A percentile compares a stretch with the other conserved stretches of the same genome.
These are phyloP conservation scores for Penicillium manginii DNA, from an alignment of 495 filamentous ascomycete genomes.

Conservation along the genomic window DNA sequence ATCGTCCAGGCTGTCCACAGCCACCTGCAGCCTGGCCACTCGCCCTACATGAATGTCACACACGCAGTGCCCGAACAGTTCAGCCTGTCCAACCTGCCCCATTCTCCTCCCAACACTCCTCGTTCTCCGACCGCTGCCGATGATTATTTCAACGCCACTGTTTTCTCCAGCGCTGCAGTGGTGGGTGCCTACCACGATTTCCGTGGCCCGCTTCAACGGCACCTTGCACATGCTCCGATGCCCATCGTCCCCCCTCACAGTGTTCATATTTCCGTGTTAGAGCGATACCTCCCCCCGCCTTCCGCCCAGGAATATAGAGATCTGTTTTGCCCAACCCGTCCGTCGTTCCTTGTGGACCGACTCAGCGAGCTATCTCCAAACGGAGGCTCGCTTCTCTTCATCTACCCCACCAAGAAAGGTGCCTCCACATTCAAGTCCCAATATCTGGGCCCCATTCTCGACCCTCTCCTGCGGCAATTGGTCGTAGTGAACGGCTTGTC, in stretches of 20 bases:
- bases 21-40: slow-evolving; percentile 47
- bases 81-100: slow-evolving; percentile 63
- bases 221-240: slow-evolving; percentile 52
- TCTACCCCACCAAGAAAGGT: slow-evolving; percentile 69
- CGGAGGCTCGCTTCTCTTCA: slow-evolving; percentile 65
- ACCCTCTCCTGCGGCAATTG: slow-evolving; percentile 67
- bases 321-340: slow-evolving; percentile 59
- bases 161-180: slow-evolving; percentile 61
- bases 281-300: slow-evolving; percentile 72
- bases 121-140: slow-evolving; percentile 48
- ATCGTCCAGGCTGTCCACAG: slow-evolving; percentile 60
- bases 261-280: slow-evolving; percentile 67
- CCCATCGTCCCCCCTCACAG: slow-evolving; percentile 67
- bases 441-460: slow-evolving; percentile 69
- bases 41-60: slow-evolving; percentile 63
- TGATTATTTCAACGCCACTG: slow-evolving; percentile 59
- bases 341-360: slow-evolving; percentile 69
- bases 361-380: slow-evolving; percentile 64
- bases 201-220: slow-evolving; percentile 47
- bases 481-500: slow-evolving; percentile 66
- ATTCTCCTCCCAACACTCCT: slow-evolving; percentile 63
- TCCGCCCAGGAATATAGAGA: slow-evolving; percentile 62
- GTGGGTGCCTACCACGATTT: slow-evolving; percentile 60
- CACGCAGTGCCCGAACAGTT: slow-evolving; percentile 67
- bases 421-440: slow-evolving; percentile 64